phyloP scores from a whole-genome alignment of 1,284 basidiomycete species.

The Fomitopsis pinicola region DNA sequence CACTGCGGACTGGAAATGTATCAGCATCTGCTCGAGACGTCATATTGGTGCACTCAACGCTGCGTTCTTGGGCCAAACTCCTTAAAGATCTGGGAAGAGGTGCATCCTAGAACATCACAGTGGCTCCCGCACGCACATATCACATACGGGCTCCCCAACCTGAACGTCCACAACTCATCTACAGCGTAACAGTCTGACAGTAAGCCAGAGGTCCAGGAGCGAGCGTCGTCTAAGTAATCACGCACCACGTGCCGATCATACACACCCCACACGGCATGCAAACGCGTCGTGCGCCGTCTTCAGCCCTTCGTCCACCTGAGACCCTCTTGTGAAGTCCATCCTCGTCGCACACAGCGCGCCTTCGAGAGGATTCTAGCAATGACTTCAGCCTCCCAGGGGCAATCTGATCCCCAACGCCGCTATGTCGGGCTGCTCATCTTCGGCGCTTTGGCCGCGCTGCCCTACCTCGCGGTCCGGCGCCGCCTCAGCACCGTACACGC shows the following conservation, averaged over 20 bases:
- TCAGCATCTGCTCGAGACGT: too few species aligned
- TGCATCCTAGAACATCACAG: too few species aligned
- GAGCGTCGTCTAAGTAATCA: neutral
- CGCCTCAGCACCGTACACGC: neutral
- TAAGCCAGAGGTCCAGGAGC: too few species aligned
- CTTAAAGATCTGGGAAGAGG: too few species aligned
- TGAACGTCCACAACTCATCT: neutral
- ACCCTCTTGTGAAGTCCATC: neutral
- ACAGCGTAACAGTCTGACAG: too few species aligned
- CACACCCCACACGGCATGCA: neutral
- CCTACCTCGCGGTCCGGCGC: neutral
- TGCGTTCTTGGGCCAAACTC: too few species aligned
- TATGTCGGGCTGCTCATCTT: neutral
- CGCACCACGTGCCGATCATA: slow-evolving; percentile 1
- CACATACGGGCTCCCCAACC: neutral
- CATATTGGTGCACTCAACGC: too few species aligned
- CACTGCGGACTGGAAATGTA: too few species aligned
- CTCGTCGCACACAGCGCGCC: neutral
- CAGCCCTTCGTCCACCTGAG: neutral
- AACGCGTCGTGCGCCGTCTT: neutral
- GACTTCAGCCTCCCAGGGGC: neutral
- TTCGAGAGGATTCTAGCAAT: neutral
- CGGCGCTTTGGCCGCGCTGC: neutral
- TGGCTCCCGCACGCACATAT: too few species aligned
- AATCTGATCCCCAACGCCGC: neutral